Percentiles rank a stretch among this genome's conserved stretches.
These are phyloP conservation scores for Tricladium varicosporioides DNA, from an alignment of 2,329 filamentous ascomycete genomes.

Conservation along the genomic window DNA sequence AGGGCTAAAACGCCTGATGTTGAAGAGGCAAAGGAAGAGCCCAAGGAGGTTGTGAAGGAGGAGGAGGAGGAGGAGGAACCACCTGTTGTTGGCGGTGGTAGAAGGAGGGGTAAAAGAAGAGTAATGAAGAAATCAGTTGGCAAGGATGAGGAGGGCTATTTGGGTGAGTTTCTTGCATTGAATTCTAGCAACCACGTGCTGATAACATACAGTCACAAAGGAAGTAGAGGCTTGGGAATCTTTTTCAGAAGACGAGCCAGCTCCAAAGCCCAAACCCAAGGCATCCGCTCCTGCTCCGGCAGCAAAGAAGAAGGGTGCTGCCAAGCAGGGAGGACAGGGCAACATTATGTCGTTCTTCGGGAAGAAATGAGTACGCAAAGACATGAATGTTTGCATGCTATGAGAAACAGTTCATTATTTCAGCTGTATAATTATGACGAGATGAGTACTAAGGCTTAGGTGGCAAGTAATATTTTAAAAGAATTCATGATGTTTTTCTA, in stretches of 20 bases:
- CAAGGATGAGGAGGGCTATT: slow-evolving; percentile 85
- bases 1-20: slow-evolving; percentile 30
- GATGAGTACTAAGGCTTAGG: no score
- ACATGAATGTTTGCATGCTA: no score
- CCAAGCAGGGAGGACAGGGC: slow-evolving; percentile 62
- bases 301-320: slow-evolving; percentile 52
- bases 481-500: not conserved
- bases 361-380: slow-evolving; percentile 55
- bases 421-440: no score
- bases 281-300: slow-evolving; percentile 37
- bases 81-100: slow-evolving; percentile 52
- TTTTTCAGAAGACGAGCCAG: slow-evolving; percentile 84
- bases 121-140: slow-evolving; percentile 86
- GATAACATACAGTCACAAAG: slow-evolving; percentile 64
- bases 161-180: slow-evolving; percentile 56
- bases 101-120: slow-evolving; percentile 72
- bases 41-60: slow-evolving; percentile 32
- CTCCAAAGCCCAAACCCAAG: slow-evolving; percentile 56
- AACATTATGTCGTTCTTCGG: slow-evolving; percentile 92
- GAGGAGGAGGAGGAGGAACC: slow-evolving; percentile 41
- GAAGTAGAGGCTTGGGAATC: slow-evolving; percentile 87
- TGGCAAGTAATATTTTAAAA: no score
- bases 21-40: slow-evolving; percentile 43
- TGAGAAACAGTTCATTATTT: no score
- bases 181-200: slow-evolving; percentile 7